Evolutionary conservation across 306 rosid species (phyloP), one percentile per base, ranked within the genome.

Genomic region (Cucumis cinereus): DNA sequence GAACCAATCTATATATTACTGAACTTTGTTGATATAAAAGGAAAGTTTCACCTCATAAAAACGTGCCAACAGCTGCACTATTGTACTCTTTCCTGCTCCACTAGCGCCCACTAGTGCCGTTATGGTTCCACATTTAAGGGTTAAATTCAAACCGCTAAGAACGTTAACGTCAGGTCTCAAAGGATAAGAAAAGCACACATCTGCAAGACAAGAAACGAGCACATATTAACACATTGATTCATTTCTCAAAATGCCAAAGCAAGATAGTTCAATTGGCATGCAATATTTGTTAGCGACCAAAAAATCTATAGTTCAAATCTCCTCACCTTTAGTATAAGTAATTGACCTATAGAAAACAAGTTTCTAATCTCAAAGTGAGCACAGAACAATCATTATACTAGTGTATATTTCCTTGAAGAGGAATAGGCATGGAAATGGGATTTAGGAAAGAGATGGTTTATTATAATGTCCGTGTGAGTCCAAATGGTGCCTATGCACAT

Each of bases 91-190:
- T 10, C 98, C 98, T 4, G 97, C 91, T 75, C 98, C 96, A 43
- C 98, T 94, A 58, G 92, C 41, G 59, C 98, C 98, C 38, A 94
- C 96, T 53, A 94, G 79, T 59, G 98, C 97, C 80, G 98, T 94
- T 82, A 91, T 62, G 73, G 97, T 89, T 78, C 98, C 98, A 89
- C 88, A 82, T 81, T 90, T 91, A 36, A 91, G 89, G 24, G 80
- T 91, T 79, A 91, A 83, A 86, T 86, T 87, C 78, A 94, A 83
- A 68, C 93, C 92, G 14, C 62, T 77, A 57, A 91, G 82, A 78
- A 94, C 71, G 78, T 84, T 90, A 69, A 87, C 92, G 60, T 87
- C 97, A 17, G 97, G 93, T 84, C 97, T 88, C 83, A 91, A 80
- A 66, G 98, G 98, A 81, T 94, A 94, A 79, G 93, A 91, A 85